Evolutionary conservation across 2,329 filamentous ascomycete genomes (phyloP).

Genomic region (Parastagonospora avenae): DNA sequence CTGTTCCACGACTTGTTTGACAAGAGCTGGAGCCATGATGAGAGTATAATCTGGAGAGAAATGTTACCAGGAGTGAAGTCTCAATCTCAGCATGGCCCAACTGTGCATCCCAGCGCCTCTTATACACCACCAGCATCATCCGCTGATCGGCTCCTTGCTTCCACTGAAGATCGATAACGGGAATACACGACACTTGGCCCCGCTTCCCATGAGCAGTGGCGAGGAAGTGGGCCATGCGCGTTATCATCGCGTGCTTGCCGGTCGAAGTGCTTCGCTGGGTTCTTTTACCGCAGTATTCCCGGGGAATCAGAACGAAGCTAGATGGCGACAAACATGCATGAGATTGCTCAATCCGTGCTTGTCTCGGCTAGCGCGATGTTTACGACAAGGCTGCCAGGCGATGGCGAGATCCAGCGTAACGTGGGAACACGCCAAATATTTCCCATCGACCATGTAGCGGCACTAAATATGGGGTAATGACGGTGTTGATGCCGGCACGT

Average conservation of each 20-base stretch:
- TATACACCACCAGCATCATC: slow-evolving; percentile 16
- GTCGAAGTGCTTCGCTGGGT: slow-evolving; percentile 7
- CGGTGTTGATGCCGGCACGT: slow-evolving; percentile 11
- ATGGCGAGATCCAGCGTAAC: slow-evolving; percentile 9
- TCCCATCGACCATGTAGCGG: slow-evolving; percentile 9
- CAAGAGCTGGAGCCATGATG: slow-evolving; percentile 51
- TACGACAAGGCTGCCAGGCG: not conserved
- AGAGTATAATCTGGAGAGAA: not conserved
- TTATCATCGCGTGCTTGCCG: slow-evolving; percentile 1
- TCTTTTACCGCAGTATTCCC: slow-evolving; percentile 14
- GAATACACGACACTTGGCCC: slow-evolving; percentile 11
- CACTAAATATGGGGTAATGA: slow-evolving; percentile 5
- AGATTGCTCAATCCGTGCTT: slow-evolving; percentile 33
- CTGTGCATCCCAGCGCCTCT: slow-evolving; percentile 4
- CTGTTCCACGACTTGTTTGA: slow-evolving; percentile 42
- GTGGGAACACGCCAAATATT: not conserved
- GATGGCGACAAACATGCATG: slow-evolving; percentile 38
- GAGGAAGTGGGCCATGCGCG: slow-evolving; percentile 1
- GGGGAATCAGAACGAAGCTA: slow-evolving; percentile 23
- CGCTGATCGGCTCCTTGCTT: slow-evolving; percentile 4
- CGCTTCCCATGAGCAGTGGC: slow-evolving; percentile 15
- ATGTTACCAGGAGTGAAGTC: not conserved
- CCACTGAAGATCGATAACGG: slow-evolving; percentile 3
- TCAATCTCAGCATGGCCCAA: too few species aligned
- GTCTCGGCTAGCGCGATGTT: slow-evolving; percentile 13